Evolutionary conservation across 2,329 filamentous ascomycete species (phyloP).

Genomic region (Chalaropsis ovoidea): DNA sequence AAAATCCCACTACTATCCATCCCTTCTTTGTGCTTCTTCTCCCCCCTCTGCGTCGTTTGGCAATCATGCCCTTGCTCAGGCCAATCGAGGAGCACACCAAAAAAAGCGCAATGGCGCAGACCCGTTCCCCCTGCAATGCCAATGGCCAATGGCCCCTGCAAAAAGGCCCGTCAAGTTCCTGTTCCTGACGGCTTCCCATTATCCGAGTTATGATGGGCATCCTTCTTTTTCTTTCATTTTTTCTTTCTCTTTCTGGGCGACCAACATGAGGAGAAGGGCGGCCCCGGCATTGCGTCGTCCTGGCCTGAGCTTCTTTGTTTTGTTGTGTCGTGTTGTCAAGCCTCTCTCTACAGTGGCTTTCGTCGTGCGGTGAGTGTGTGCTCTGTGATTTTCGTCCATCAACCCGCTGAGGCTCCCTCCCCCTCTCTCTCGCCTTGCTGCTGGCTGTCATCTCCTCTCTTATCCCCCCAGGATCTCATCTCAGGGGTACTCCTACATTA

Average conservation of each 20-base stretch:
- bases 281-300: neutral
- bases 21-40: constrained; percentile 12
- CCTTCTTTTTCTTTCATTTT: neutral
- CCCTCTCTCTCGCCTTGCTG: neutral
- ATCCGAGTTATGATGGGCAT: constrained; percentile 8
- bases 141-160: constrained; percentile 13
- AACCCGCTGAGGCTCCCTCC: neutral
- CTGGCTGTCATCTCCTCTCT: neutral
- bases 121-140: constrained; percentile 1
- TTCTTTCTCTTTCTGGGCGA: constrained; percentile 7
- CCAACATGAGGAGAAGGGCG: constrained; percentile 7
- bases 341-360: neutral
- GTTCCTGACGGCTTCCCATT: constrained; percentile 12
- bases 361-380: neutral
- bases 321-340: neutral
- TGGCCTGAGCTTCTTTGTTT: constrained; percentile 4
- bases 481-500: constrained; percentile 10
- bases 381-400: too few species aligned
- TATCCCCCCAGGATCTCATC: neutral
- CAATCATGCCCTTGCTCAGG: constrained; percentile 9
- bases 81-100: constrained; percentile 10
- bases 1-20: neutral
- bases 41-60: neutral
- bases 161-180: constrained; percentile 14
- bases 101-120: constrained; percentile 13